A percentile compares a stretch with the other conserved stretches of the same genome.
Evolutionary conservation across 805 yeast genomes (phyloP).

Genomic region (Candida hungchunana): DNA sequence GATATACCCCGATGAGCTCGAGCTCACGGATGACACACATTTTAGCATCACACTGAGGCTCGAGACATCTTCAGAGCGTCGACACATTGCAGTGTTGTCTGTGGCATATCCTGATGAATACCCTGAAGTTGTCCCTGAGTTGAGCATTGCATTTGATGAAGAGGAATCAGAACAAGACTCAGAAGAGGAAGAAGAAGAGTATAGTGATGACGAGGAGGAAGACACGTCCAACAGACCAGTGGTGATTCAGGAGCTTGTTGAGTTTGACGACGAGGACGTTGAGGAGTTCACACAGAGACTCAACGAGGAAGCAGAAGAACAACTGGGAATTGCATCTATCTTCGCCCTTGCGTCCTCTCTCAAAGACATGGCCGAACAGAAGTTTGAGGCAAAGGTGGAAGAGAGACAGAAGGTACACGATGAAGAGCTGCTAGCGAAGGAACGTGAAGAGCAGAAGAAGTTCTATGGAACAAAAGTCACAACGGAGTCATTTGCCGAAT

Average conservation of each 20-base stretch:
- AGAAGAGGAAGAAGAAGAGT: slow-evolving; percentile 32
- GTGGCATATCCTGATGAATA: slow-evolving; percentile 73
- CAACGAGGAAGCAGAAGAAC: slow-evolving; percentile 63
- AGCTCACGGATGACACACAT: slow-evolving; percentile 31
- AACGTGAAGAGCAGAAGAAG: slow-evolving; percentile 81
- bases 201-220: slow-evolving; percentile 38
- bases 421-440: slow-evolving; percentile 54
- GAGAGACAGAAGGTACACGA: slow-evolving; percentile 55
- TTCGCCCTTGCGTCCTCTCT: slow-evolving; percentile 73
- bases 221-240: slow-evolving; percentile 46
- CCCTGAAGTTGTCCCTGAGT: slow-evolving; percentile 74
- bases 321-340: slow-evolving; percentile 87
- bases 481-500: slow-evolving; percentile 58
- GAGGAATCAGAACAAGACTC: slow-evolving; percentile 24
- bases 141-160: slow-evolving; percentile 39
- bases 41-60: slow-evolving; percentile 57
- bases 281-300: slow-evolving; percentile 36
- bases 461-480: slow-evolving; percentile 91
- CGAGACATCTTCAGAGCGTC: slow-evolving; percentile 62
- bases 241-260: slow-evolving; percentile 53
- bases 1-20: slow-evolving; percentile 89
- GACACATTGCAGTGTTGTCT: slow-evolving; percentile 51
- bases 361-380: slow-evolving; percentile 75
- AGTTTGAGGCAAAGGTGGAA: slow-evolving; percentile 56
- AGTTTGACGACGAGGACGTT: slow-evolving; percentile 48